These are phyloP conservation scores for Pseudogymnoascus sp. DNA, from an alignment of 2,329 filamentous ascomycete species.

Conservation along the genomic window DNA sequence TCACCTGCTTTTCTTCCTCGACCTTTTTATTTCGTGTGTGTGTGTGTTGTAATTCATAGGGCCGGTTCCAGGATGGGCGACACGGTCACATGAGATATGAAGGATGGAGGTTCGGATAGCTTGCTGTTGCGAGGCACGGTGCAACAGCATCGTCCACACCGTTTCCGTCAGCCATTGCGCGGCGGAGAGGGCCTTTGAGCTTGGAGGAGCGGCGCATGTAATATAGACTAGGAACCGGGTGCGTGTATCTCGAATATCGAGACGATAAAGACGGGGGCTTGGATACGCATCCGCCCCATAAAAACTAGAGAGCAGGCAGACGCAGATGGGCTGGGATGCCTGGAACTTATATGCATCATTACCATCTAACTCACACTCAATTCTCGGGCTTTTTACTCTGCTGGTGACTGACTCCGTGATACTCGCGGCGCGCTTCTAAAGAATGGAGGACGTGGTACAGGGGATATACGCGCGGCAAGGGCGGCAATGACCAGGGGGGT, in stretches of 20 bases:
- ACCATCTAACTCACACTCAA: neutral
- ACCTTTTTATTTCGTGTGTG: neutral
- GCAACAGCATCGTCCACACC: neutral
- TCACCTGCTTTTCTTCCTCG: neutral
- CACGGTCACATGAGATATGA: neutral
- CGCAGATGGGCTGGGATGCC: neutral
- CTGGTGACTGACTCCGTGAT: neutral
- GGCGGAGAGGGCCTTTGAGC: neutral
- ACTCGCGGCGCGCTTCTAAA: neutral
- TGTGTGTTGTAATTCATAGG: conserved; percentile 4
- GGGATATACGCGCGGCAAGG: neutral
- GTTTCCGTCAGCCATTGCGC: neutral
- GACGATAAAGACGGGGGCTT: neutral
- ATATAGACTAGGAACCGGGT: neutral
- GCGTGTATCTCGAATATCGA: neutral
- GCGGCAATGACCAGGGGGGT: neutral
- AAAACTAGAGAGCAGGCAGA: neutral
- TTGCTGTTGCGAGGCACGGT: neutral
- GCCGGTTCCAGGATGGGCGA: neutral
- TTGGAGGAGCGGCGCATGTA: neutral
- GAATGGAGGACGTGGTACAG: neutral
- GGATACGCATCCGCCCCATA: neutral
- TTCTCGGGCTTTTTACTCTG: neutral
- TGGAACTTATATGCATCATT: neutral
- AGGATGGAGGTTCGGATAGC: neutral